phyloP scores from a whole-genome alignment of 441 rosid genomes.

The Populus trichocarpa region DNA sequence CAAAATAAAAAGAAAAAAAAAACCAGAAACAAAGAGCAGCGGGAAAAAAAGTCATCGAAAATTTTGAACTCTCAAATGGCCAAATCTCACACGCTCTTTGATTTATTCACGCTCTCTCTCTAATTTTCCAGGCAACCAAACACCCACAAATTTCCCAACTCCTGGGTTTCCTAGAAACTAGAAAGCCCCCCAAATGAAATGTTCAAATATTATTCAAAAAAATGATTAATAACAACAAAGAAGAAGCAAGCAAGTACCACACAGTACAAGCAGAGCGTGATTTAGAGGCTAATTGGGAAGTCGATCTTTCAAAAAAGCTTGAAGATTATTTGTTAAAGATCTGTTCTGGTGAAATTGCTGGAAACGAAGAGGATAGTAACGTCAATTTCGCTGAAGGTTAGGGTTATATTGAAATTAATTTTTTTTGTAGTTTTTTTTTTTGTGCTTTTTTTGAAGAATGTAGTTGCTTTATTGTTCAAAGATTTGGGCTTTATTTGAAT shows the following conservation, averaged over 20 bases:
- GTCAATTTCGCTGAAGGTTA: slow-evolving; percentile 91
- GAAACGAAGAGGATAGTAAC: slow-evolving; percentile 38
- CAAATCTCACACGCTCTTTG: background rate
- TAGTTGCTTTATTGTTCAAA: background rate
- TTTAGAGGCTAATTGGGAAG: slow-evolving; percentile 87
- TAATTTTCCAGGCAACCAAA: slow-evolving; percentile 21
- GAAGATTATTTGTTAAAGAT: slow-evolving; percentile 83
- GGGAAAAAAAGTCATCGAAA: background rate
- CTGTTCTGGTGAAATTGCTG: slow-evolving; percentile 75
- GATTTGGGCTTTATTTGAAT: background rate
- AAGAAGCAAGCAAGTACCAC: slow-evolving; percentile 40
- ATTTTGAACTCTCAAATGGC: background rate
- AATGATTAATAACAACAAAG: slow-evolving; percentile 28
- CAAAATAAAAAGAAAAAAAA: too few relatives aligned
- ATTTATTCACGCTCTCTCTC: slow-evolving; percentile 11
- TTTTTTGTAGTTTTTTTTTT: too few relatives aligned
- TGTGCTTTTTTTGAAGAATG: background rate
- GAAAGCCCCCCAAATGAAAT: slow-evolving; percentile 4
- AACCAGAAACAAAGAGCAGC: background rate
- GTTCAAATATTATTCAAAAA: background rate
- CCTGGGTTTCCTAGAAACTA: background rate
- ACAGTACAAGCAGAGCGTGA: slow-evolving; percentile 82
- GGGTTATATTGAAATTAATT: background rate
- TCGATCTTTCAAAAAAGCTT: slow-evolving; percentile 71
- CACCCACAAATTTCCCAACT: background rate